These are phyloP conservation scores for Periconia sp. DNA, from an alignment of 2,329 filamentous ascomycete genomes.

Conservation along the genomic window DNA sequence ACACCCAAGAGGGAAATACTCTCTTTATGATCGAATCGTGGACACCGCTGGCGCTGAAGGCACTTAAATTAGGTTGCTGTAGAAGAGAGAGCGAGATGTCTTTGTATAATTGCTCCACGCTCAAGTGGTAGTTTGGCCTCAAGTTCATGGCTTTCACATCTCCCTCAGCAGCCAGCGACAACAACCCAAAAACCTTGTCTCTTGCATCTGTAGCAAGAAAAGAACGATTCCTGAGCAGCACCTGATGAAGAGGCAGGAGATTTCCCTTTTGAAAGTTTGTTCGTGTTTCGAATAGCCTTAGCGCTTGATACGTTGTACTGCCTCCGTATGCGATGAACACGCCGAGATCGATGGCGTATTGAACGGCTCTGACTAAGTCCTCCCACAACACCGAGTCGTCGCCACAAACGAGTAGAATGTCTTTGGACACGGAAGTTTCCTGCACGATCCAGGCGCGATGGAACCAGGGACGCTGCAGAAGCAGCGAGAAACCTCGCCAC, in stretches of 20 bases:
- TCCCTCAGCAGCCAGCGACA: constrained; percentile 11
- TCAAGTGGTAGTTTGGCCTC: constrained; percentile 11
- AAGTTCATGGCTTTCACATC: constrained; percentile 7
- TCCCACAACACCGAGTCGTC: constrained; percentile 7
- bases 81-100: constrained; percentile 6
- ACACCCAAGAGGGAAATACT: constrained; percentile 19
- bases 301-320: constrained; percentile 13
- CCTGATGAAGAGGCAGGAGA: constrained; percentile 7
- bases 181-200: constrained; percentile 22
- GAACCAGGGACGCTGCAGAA: constrained; percentile 20
- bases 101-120: constrained; percentile 13
- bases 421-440: too few species aligned
- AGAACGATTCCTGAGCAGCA: constrained; percentile 12
- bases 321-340: constrained; percentile 17
- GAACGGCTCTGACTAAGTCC: constrained; percentile 13
- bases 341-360: constrained; percentile 15
- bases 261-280: constrained; percentile 6
- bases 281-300: constrained; percentile 11
- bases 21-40: not conserved
- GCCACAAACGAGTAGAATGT: too few species aligned
- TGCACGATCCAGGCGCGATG: constrained; percentile 3
- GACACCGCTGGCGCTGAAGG: constrained; percentile 11
- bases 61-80: constrained; percentile 3
- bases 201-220: constrained; percentile 16
- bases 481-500: constrained; percentile 11